Conservation (phyloP, 2,329 filamentous ascomycete species). For the Akanthomyces muscarius region DNA sequence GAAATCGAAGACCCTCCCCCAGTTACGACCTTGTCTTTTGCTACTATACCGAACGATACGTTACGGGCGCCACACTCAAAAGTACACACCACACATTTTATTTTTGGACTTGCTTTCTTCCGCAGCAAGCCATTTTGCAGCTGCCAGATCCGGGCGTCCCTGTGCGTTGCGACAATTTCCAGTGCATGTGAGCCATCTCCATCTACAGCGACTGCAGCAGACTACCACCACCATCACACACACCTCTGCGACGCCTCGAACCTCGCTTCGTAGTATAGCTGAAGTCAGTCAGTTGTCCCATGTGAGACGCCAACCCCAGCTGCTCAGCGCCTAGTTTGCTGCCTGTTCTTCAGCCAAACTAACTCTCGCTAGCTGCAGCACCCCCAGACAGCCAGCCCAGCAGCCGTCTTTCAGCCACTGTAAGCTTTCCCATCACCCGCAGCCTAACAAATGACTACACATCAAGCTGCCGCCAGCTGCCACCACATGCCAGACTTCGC, state of each 20-base stretch:
- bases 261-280: neutral
- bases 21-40: neutral
- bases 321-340: neutral
- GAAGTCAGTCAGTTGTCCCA: constrained; percentile 3
- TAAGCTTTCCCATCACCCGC: neutral
- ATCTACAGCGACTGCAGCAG: neutral
- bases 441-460: neutral
- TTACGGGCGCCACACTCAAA: constrained; percentile 5
- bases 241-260: constrained; percentile 3
- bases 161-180: neutral
- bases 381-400: neutral
- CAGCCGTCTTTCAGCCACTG: neutral
- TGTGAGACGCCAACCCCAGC: constrained; percentile 12
- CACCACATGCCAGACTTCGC: constrained; percentile 5
- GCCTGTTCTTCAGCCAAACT: neutral
- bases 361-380: neutral
- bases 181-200: constrained; percentile 5
- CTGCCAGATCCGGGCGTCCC: neutral
- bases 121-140: neutral
- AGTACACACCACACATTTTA: neutral
- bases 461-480: neutral
- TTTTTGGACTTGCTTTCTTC: neutral
- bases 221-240: neutral
- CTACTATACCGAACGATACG: neutral
- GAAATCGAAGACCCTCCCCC: neutral